These are phyloP conservation scores for Fusarium sp. DNA, from an alignment of 2,329 filamentous ascomycete species.

Conservation along the genomic window DNA sequence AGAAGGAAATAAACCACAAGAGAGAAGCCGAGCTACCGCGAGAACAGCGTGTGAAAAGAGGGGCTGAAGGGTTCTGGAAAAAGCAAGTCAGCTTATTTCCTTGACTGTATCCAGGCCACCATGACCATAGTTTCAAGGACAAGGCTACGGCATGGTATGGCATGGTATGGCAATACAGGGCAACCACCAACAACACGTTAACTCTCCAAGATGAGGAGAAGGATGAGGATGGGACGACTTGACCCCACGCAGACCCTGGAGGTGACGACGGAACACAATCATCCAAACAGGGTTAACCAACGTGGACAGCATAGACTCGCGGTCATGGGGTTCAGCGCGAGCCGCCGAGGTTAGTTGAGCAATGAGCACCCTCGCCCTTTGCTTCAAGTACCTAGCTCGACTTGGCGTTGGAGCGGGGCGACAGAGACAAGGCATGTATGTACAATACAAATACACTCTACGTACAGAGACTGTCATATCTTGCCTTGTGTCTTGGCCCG, in stretches of 20 bases:
- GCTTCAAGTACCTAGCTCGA: not conserved
- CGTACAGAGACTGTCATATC: slow-evolving; percentile 1
- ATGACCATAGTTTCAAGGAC: not conserved
- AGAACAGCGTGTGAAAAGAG: slow-evolving; percentile 11
- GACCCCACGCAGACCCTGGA: slow-evolving; percentile 20
- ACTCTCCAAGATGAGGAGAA: not conserved
- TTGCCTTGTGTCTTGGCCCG: slow-evolving; percentile 3
- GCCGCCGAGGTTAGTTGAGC: slow-evolving; percentile 16
- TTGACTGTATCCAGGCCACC: slow-evolving; percentile 2
- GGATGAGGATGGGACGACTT: not conserved
- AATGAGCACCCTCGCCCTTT: not conserved
- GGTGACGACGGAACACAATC: slow-evolving; percentile 9
- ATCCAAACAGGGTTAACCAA: slow-evolving; percentile 12
- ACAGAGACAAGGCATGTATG: not conserved
- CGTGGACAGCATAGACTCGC: slow-evolving; percentile 15
- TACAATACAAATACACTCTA: no score
- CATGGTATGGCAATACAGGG: not conserved
- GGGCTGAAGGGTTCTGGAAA: slow-evolving; percentile 14
- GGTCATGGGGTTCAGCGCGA: slow-evolving; percentile 23
- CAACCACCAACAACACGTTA: no score
- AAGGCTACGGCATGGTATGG: not conserved
- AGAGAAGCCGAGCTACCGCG: not conserved
- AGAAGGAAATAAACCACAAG: not conserved
- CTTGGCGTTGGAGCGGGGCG: slow-evolving; percentile 6
- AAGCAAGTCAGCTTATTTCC: slow-evolving; percentile 14